Evolutionary conservation across 2,329 filamentous ascomycete genomes (phyloP).

Genomic region (Pseudogymnoascus verrucosus): DNA sequence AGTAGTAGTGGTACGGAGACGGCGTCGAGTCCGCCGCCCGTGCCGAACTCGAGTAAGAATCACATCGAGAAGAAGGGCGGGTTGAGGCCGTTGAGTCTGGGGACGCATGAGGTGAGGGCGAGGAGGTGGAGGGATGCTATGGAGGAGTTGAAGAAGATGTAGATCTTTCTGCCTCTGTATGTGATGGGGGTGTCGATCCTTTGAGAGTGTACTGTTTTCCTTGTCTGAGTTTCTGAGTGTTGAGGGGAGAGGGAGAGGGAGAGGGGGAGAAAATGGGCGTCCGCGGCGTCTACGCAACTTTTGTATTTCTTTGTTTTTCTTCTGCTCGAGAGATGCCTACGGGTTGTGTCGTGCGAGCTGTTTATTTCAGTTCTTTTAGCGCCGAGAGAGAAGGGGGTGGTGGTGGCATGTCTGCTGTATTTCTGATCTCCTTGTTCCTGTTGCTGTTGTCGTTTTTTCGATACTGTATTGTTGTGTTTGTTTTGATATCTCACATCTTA

Average conservation of each 20-base stretch:
- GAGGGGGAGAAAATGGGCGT: neutral
- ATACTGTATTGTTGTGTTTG: too few relatives aligned
- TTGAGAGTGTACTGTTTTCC: neutral
- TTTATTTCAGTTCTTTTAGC: neutral
- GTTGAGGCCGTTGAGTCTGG: neutral
- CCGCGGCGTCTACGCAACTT: neutral
- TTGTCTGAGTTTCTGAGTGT: neutral
- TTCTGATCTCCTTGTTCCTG: neutral
- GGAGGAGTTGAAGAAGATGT: neutral
- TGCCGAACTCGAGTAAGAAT: neutral
- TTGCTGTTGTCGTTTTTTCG: neutral
- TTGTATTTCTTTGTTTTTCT: neutral
- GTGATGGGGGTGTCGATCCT: too few relatives aligned
- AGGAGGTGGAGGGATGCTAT: neutral
- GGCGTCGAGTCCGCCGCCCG: neutral
- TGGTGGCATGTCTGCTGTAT: neutral
- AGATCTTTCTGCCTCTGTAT: too few relatives aligned
- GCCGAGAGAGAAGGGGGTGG: neutral
- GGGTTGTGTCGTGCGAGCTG: neutral
- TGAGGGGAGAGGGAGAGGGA: too few relatives aligned
- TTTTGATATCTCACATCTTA: too few relatives aligned
- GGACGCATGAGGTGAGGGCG: neutral
- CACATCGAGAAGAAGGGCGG: neutral
- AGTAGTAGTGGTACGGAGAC: neutral
- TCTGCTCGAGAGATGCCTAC: neutral